Percentiles rank a stretch among this genome's conserved stretches.
Evolutionary conservation across 163 green algal species (phyloP).

Genomic region (Botryococcus braunii): DNA sequence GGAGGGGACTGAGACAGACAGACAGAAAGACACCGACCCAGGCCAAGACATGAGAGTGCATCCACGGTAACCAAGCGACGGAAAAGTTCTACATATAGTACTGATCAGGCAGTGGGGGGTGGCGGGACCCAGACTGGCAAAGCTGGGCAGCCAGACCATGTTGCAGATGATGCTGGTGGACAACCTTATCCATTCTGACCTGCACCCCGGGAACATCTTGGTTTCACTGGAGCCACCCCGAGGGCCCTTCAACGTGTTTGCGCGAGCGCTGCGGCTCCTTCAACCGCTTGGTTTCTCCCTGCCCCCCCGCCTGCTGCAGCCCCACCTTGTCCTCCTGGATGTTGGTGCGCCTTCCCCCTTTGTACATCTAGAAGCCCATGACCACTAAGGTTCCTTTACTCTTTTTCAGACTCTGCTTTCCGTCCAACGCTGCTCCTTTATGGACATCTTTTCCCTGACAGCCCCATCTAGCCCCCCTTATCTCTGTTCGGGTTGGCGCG

Average conservation of each 20-base stretch:
- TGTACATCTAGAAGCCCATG: no score
- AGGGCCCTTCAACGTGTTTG: not conserved
- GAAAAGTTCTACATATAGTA: not conserved
- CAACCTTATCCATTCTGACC: constrained; percentile 89
- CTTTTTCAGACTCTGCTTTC: no score
- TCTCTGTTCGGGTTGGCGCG: no score
- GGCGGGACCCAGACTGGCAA: constrained; percentile 20
- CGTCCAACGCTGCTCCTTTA: no score
- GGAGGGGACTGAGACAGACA: no score
- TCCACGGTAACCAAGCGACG: no score
- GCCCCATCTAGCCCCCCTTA: no score
- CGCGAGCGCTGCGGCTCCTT: constrained; percentile 1
- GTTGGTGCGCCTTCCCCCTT: no score
- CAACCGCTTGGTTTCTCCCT: constrained; percentile 1
- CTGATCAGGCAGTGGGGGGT: not conserved
- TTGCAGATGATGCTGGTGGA: constrained; percentile 73
- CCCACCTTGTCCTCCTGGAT: constrained; percentile 51
- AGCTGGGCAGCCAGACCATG: constrained; percentile 41
- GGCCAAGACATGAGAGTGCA: no score
- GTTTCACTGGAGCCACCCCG: constrained; percentile 44
- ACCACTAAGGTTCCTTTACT: no score
- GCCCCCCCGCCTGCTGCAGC: constrained; percentile 5
- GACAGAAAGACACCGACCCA: no score
- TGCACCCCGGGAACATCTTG: constrained; percentile 92
- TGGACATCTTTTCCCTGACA: no score